phyloP scores from a whole-genome alignment of 208 protist species.

The Crithidia expoeki region DNA sequence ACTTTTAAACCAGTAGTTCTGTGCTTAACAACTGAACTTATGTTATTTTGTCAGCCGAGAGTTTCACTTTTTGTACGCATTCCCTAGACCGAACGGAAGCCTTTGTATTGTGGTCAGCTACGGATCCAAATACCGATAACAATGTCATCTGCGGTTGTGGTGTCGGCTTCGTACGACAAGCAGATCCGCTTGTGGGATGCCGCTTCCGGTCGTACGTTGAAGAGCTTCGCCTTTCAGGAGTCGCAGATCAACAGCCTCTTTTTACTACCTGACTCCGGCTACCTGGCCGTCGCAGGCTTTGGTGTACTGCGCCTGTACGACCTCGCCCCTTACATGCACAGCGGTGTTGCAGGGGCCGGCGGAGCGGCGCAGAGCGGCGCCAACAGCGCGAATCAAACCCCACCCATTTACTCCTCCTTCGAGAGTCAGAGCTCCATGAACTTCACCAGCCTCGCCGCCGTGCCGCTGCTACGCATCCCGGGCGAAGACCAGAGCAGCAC shows the following conservation, averaged over 20 bases:
- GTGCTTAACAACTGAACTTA: no score
- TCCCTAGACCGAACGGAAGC: no score
- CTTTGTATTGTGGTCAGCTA: no score
- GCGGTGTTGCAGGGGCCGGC: conserved; percentile 1
- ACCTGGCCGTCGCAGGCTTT: conserved; percentile 76
- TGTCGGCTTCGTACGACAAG: conserved; percentile 89
- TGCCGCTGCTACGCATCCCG: conserved; percentile 40
- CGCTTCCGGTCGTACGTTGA: conserved; percentile 64
- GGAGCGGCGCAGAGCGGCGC: neutral
- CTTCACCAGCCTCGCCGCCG: conserved; percentile 77
- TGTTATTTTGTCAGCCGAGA: no score
- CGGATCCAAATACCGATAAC: no score
- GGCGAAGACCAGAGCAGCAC: conserved; percentile 26
- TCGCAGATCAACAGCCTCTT: conserved; percentile 84
- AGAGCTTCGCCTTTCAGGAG: conserved; percentile 77
- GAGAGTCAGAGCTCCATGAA: conserved; percentile 82
- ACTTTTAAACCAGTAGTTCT: no score
- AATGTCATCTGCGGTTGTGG: conserved; percentile 47
- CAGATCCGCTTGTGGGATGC: conserved; percentile 87
- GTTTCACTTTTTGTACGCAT: no score
- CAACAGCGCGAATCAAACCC: conserved; percentile 36
- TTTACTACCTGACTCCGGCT: conserved; percentile 52
- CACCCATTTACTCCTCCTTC: conserved; percentile 64
- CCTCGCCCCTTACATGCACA: conserved; percentile 16
- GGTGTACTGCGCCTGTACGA: conserved; percentile 72